A percentile compares a stretch with the other conserved stretches of the same genome.
These are phyloP conservation scores for thale cress (Arabidopsis thaliana) DNA, from an alignment of 345 rosid genomes.

Conservation along the genomic window TAIR10.1 NC_003074.8:23009001-23009500, in stretches of 20 bases:
- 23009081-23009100: slow-evolving; percentile 77
- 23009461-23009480: slow-evolving; percentile 75
- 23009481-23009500: slow-evolving; percentile 83
- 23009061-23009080: slow-evolving; percentile 73
- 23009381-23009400: slow-evolving; percentile 80
- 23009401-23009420: slow-evolving; percentile 82
- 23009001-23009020: slow-evolving; percentile 63
- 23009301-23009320: slow-evolving; percentile 71
- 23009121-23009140: not conserved
- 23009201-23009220: not conserved
- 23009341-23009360: slow-evolving; percentile 84
- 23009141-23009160: not conserved
- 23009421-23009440: slow-evolving; percentile 68
- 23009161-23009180: not conserved
- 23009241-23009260: slow-evolving; percentile 9
- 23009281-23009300: slow-evolving; percentile 81
- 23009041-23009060: slow-evolving; percentile 85
- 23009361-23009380: slow-evolving; percentile 73
- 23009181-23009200: not conserved
- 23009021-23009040: slow-evolving; percentile 72
- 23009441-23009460: slow-evolving; percentile 71
- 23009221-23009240: not conserved
- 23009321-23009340: slow-evolving; percentile 70
- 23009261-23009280: slow-evolving; percentile 86
- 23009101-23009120: slow-evolving; percentile 58